Percentiles rank a stretch among this genome's conserved stretches.
phyloP scores from a whole-genome alignment of 129 eudicot genomes.

The Deinandra increscens region DNA sequence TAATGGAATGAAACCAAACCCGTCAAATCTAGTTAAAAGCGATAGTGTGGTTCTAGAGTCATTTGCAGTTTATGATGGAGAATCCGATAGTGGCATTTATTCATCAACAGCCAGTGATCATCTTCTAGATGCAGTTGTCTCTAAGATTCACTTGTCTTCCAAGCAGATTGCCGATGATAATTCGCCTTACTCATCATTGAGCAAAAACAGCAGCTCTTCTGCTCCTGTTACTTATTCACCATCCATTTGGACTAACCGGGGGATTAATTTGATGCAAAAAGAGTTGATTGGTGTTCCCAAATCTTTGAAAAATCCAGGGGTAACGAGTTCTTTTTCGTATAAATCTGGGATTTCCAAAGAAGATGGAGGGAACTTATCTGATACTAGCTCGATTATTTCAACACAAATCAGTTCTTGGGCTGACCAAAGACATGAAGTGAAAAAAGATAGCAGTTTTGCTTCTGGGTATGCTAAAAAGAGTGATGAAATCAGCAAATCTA shows the following conservation, averaged over 20 bases:
- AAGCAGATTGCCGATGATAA: conserved; percentile 51
- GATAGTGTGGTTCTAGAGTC: conserved; percentile 16
- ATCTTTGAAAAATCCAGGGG: conserved; percentile 41
- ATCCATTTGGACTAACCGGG: conserved; percentile 31
- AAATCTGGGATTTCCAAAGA: conserved; percentile 52
- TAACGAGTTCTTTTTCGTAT: conserved; percentile 37
- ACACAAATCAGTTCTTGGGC: conserved; percentile 70
- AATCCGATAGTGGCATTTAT: conserved; percentile 58
- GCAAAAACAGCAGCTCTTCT: conserved; percentile 46
- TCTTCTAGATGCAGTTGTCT: conserved; percentile 82
- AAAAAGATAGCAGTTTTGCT: conserved; percentile 40
- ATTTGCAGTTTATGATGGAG: conserved; percentile 48
- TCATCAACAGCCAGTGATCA: conserved; percentile 48
- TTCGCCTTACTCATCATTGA: conserved; percentile 28
- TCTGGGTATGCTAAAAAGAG: conserved; percentile 51
- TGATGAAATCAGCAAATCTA: conserved; percentile 61
- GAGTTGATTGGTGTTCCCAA: conserved; percentile 46
- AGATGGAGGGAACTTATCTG: conserved; percentile 40
- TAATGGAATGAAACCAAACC: conserved; percentile 26
- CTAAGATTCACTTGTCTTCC: conserved; percentile 45
- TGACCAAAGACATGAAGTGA: conserved; percentile 41
- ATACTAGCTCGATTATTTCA: conserved; percentile 51
- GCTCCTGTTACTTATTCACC: conserved; percentile 42
- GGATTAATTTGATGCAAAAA: conserved; percentile 36
- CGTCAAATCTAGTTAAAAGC: conserved; percentile 14